Evolutionary conservation across 306 rosid species (phyloP), one percentile per base, ranked within the genome.

Genomic region (Cercis canadensis): DNA sequence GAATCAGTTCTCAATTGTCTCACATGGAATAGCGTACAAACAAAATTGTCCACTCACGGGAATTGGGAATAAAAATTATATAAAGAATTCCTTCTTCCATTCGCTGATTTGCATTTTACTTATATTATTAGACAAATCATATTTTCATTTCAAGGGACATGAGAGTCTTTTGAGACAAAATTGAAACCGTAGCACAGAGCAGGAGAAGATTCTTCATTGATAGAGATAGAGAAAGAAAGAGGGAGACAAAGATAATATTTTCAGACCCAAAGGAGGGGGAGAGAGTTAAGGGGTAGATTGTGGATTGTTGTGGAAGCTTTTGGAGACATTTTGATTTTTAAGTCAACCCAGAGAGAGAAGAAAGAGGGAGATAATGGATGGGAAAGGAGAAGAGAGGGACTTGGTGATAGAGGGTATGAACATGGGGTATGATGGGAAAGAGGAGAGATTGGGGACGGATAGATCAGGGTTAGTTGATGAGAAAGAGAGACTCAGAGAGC

Each of bases 401-500:
- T 34, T 78, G 11, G 65, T n/a, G 70, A 72, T 15, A 19, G 45
- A 14, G 67, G 63, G 75, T 64, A 31, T 2, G 29, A 49, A 37
- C 5, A 24, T 16, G 65, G 24, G n/a, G 52, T 33, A 11, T 54
- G 65, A 24, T 36, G 29, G 39, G 1, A 75, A 65, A 37, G 31
- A 46, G 1, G 81, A 80, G 49, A 49, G 62, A 5, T 8, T 69
- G 5, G 82, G 62, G 51, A 77, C 78, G 49, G 40, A 29, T 18
- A 74, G 65, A 55, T 74, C 74, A 12, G 69, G 50, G 1, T 9
- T 33, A 1, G 6, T 44, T 0, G 75, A 70, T 0, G 65, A 55
- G 18, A 51, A 57, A 9, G 69, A 44, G 7, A 67, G 71, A 2
- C 32, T 82, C 7, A 76, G 52, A 39, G 75, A 90, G 50, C 92